Evolutionary conservation across 805 yeast species (phyloP), one percentile per base, ranked within the genome.

Genomic region (Dipodascus albidus): DNA sequence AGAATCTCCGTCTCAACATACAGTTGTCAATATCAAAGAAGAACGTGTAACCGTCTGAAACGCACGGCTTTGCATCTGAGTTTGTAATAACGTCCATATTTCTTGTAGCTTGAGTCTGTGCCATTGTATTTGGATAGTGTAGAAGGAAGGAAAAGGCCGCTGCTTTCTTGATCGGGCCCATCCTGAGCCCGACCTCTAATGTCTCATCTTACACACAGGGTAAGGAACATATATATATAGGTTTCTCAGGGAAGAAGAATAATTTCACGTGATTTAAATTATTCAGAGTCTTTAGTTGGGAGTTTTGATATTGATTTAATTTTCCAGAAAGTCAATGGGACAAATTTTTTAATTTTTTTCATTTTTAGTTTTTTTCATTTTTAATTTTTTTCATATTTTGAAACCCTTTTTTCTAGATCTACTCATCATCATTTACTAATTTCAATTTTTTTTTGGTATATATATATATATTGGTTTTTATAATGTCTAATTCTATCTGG

Each of bases 1-100:
- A 52, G 49, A n/a, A 35, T 17, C 24, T 14, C 14, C 52, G 8
- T 14, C 23, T 23, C 1, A 41, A 53, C 66, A 14, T 42, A 66
- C 97, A 89, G 67, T 91, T 91, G 72, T 91, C 99, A 53, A 91
- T 88, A 66, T 91, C 99, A 62, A 91, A 91, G 68, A 82, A 88
- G 69, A 93, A 87, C 20, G 44, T 38, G 20, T 38, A 38, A 8
- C 44, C 44, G 15, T 38, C 44, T 14, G 44, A 38, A 19, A 11
- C 44, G 20, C 44, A 38, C 6, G 14, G 44, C 15, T 14, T 38
- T 4, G 44, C 44, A 38, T 4, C 44, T 11, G 44, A 19, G n/a
- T 38, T 11, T 8, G 44, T 17, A 17, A 38, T 38, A 19, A 17
- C 20, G 8, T 38, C 44, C 3, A 4, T 38, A 19, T 38, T 38